Evolutionary conservation across 169 alveolate species (phyloP), one percentile per base, ranked within the genome.

Genomic region (Plasmodium reichenowi): DNA sequence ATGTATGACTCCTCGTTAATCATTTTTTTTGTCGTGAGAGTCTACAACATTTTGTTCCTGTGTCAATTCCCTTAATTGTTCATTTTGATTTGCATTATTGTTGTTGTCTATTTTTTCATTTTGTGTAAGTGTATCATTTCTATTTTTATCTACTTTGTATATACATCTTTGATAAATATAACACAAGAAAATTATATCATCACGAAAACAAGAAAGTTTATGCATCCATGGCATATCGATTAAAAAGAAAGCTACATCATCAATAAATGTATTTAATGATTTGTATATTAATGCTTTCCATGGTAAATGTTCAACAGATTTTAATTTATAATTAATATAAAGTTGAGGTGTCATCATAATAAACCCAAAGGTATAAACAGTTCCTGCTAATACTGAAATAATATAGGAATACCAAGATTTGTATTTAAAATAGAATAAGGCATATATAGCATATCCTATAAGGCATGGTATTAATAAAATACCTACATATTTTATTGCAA

Each of bases 281-380:
- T 95, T 95, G 94, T 98, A 98, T 60, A 97, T 96, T 88, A 98
- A 94, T 6, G 99, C 98, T 71, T 98, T 94, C 99, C 99, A 97
- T 43, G 99, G 99, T 76, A 99, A 94, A 88, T 99, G 99, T 85
- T 98, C 99, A 3, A 99, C 99, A 0, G 99, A 97, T 93, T 98
- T 95, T 68, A 98, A 95, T 94, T 98, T 97, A 94, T 99, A 99
- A 95, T 99, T 99, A 72, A 98, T 98, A 94, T 98, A 99, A 48
- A 99, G 95, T 95, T 99, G 99, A 47, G 99, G 99, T 12, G 99
- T 98, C 98, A 98, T 97, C 97, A 97, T 96, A 66, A 98, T 96
- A 92, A 98, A 98, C 91, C 96, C 97, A 90, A 95, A 95, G 54
- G 97, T 95, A 74, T 98, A 98, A 47, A 98, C 98, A 17, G 97